Base-by-base conservation (phyloP, 164 flowering plant genomes). In the Akebia trifoliata region DNA sequence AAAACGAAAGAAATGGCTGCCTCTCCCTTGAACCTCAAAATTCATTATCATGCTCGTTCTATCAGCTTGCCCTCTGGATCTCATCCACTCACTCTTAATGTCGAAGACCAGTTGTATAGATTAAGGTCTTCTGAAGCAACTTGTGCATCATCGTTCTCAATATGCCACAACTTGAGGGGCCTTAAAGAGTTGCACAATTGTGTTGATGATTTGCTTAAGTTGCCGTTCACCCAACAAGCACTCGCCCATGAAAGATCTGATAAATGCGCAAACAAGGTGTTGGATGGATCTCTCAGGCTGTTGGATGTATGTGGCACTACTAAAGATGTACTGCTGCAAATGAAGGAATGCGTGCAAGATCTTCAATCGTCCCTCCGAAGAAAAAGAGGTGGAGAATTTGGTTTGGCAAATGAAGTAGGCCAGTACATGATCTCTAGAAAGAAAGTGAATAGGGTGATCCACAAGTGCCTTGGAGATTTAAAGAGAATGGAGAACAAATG, bases 21-120 rank as follows among this genome's bases (percentile, higher is more conserved):
- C 12, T 43, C 47, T 7, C 15, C 6, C 21, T 15, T 8, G 2
- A 40, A 0, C 46, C 5, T 5, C 15, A 63, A 48, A 54, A 5
- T 21, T 46, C 1, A 52, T 48, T 5, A 12, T 24, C 58, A 64
- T 60, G 24, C 38, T n/a, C 44, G 65, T 29, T 69, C 65, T 9
- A 48, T 50, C 30, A 69, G 65, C 29, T 34, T 60, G 47, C 68
- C 64, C 28, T 32, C 69, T 2, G 31, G 10, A 30, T 60, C 56
- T 11, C 65, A 66, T 60, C 64, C 65, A 7, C 15, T 39, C 0
- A 36, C 32, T n/a, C 45, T 21, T 0, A 10, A 10, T 20, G 61
- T 43, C 4, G 38, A 61, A 17, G 54, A 65, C n/a, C 39, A 45
- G 15, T 29, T 59, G 43, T 21, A 31, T 2, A 9, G 39, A 8